Percentiles rank a stretch among this genome's conserved stretches.
Evolutionary conservation across 2,329 filamentous ascomycete species (phyloP).

Genomic region (Neofusicoccum kwambonambiense): DNA sequence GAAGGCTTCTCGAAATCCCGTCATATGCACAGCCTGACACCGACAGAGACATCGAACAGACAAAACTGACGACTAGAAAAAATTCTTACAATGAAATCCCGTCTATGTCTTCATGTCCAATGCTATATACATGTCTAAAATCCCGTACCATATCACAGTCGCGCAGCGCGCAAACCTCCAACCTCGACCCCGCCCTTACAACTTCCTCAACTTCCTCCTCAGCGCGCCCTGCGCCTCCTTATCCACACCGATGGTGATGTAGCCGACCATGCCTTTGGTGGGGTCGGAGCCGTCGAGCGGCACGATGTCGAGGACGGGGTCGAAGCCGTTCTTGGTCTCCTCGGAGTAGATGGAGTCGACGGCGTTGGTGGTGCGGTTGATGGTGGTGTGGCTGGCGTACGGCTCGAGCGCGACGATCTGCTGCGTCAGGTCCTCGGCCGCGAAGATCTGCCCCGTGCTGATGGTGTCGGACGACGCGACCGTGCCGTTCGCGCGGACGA

Average conservation of each 20-base stretch:
- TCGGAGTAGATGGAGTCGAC: conserved; percentile 23
- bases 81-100: too few relatives aligned
- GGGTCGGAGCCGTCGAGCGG: not conserved
- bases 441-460: conserved; percentile 35
- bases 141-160: too few relatives aligned
- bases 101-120: too few relatives aligned
- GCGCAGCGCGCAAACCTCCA: too few relatives aligned
- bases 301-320: conserved; percentile 22
- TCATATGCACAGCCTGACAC: too few relatives aligned
- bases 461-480: conserved; percentile 29
- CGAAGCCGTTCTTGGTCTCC: conserved; percentile 27
- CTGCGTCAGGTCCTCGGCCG: conserved; percentile 29
- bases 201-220: conserved; percentile 15
- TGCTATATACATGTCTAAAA: too few relatives aligned
- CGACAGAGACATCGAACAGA: too few relatives aligned
- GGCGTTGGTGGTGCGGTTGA: conserved; percentile 38
- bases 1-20: too few relatives aligned
- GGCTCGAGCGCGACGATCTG: conserved; percentile 37
- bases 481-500: conserved; percentile 32
- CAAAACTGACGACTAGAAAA: too few relatives aligned
- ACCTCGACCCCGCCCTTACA: not conserved
- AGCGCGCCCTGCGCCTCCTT: not conserved
- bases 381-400: conserved; percentile 34
- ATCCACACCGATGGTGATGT: conserved; percentile 38
- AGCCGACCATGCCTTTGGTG: conserved; percentile 33